Base-by-base conservation (phyloP, 1,139 yeast genomes). In the Yamadazyma sp. region DNA sequence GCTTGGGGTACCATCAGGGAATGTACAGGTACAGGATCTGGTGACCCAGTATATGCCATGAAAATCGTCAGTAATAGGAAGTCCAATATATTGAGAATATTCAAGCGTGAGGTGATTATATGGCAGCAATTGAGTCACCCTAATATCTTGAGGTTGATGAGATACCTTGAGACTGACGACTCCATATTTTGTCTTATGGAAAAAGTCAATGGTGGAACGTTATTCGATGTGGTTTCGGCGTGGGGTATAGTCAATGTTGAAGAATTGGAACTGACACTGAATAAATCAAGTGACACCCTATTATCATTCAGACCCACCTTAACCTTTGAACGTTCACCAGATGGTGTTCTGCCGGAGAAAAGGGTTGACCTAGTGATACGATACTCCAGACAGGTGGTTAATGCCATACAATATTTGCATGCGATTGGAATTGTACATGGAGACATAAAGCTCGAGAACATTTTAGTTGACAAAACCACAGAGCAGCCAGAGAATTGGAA, bases 1-100 rank as follows among this genome's bases (percentile, higher is more conserved):
- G 95, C 96, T 0, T 89, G 94, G 85, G 95, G 96, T 3, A 77
- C 85, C 24, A 85, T 90, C n/a, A 67, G 95, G 43, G 94, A 86
- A 56, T 87, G 94, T 45, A 11, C n/a, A 6, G 31, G 26, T 13
- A 9, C 15, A n/a, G 64, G 57, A 23, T 38, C 45, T 8, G 27
- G 10, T 28, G 39, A 36, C 12, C 31, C 31, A n/a, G 61, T 72
- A 1, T 72, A 76, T 46, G 97, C 96, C 1, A 80, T 88, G 52
- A 89, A 89, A 57, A 81, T 89, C 32, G 89, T 89, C 23, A 75
- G 77, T 43, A 67, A 71, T 21, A 66, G 75, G 15, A 68, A 71
- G 34, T 73, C 73, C 22, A 64, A 37, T 26, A 70, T 69, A 10
- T 53, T 69, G 34, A 59, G 60, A 23, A 79, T 83, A 20, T 86